phyloP scores from a whole-genome alignment of 2,329 filamentous ascomycete genomes.

The Colletotrichum costaricense region DNA sequence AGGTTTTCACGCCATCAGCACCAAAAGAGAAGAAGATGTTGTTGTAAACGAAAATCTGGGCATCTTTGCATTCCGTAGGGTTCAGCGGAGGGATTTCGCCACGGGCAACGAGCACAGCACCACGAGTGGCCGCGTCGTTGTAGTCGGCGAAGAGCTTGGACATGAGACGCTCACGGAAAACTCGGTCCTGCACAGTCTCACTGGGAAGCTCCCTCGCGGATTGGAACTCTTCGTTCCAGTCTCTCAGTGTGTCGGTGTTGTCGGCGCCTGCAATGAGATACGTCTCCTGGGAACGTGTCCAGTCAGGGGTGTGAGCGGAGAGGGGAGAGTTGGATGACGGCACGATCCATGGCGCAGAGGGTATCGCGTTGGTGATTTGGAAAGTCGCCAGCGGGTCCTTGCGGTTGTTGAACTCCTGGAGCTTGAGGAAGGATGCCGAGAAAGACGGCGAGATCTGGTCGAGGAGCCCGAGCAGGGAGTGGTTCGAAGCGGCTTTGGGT shows the following conservation, averaged over 20 bases:
- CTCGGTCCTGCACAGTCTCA: conserved; percentile 92
- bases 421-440: conserved; percentile 75
- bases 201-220: conserved; percentile 94
- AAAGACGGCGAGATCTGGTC: conserved; percentile 87
- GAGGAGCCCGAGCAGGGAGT: conserved; percentile 88
- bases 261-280: conserved; percentile 92
- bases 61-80: conserved; percentile 90
- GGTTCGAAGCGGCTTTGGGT: conserved; percentile 82
- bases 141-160: conserved; percentile 98
- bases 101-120: conserved; percentile 89
- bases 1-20: conserved; percentile 96
- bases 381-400: conserved; percentile 93
- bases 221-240: conserved; percentile 99
- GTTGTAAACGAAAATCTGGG: conserved; percentile 99
- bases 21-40: conserved; percentile 99
- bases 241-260: conserved; percentile 91
- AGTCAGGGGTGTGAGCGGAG: conserved; percentile 81
- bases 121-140: conserved; percentile 92
- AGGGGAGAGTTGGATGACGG: conserved; percentile 73
- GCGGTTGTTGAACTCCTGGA: conserved; percentile 86
- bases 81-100: conserved; percentile 95
- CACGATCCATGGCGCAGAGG: conserved; percentile 92
- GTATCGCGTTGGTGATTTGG: conserved; percentile 94
- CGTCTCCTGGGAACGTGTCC: conserved; percentile 91
- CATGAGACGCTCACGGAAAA: conserved; percentile 93